Percentiles rank a stretch among this genome's conserved stretches.
phyloP scores from a whole-genome alignment of 164 flowering plant species.

The Aristolochia contorta region DNA sequence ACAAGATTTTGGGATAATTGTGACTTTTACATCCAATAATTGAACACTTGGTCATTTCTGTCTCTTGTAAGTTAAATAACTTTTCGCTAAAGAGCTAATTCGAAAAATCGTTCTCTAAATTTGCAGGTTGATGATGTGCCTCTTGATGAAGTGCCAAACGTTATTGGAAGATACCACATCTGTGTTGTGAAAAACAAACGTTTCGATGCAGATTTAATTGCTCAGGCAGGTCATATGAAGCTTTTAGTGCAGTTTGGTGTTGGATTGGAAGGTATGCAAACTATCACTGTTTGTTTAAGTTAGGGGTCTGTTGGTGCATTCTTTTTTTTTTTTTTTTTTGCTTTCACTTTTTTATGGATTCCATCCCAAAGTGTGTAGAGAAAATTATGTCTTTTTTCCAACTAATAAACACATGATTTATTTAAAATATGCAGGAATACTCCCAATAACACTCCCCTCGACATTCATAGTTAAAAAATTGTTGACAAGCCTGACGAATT shows the following conservation, averaged over 20 bases:
- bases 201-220: constrained; percentile 41
- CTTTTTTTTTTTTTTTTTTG: background rate
- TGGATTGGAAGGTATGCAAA: constrained; percentile 65
- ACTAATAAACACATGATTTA: too few relatives aligned
- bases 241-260: constrained; percentile 89
- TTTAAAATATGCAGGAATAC: too few relatives aligned
- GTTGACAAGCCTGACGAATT: too few relatives aligned
- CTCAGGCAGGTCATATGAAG: constrained; percentile 70
- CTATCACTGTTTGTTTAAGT: background rate
- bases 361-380: too few relatives aligned
- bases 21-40: background rate
- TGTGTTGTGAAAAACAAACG: constrained; percentile 56
- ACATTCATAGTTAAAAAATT: too few relatives aligned
- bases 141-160: constrained; percentile 42
- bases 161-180: constrained; percentile 55
- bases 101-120: constrained; percentile 1
- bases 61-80: too few relatives aligned
- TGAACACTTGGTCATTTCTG: too few relatives aligned
- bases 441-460: too few relatives aligned
- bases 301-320: background rate
- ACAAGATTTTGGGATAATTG: background rate
- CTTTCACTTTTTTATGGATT: background rate
- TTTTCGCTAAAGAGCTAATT: background rate
- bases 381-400: too few relatives aligned
- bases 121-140: constrained; percentile 76